Base-by-base conservation (phyloP, 495 filamentous ascomycete genomes). In the Xylaria telfairii region DNA sequence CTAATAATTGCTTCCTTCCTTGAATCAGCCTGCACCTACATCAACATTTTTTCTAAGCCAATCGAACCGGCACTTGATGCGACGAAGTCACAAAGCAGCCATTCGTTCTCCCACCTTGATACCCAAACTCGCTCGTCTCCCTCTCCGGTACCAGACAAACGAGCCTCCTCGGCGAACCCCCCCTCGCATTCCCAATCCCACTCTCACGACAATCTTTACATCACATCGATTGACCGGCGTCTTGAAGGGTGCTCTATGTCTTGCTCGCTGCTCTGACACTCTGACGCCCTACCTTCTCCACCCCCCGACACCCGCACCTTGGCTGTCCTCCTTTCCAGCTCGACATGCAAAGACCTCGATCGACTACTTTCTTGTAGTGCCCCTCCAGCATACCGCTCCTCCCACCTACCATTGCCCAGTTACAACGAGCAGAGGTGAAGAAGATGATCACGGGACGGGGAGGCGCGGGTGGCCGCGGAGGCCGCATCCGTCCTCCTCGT, bases 401-500 rank as follows among this genome's bases (percentile, higher is more conserved):
- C 15, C 15, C 34, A 28, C 42, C 12, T 34, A 5, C 61, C 28
- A 13, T 47, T 15, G 19, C 26, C 39, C 46, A 5, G 9, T 24
- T 42, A 30, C 21, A 65, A 4, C 12, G 7, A 12, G n/a, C 5
- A 24, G 49, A 17, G 46, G 37, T 37, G 9, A 47, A 15, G 17
- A 87, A 78, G 21, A 92, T 92, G 90, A 85, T 89, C 73, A 83
- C 88, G 32, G 87, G 90, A 71, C 84, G 81, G 21, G 82, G 81
- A 66, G 78, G 90, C 78, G 89, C 89, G 34, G 73, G 73, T 63
- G 76, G 73, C 65, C 72, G 90, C 68, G 86, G 90, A 68, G 86
- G 89, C 51, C 92, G 88, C 76, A 94, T 95, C 68, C 82, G 91
- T 67, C 90, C 92, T 75, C 92, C 92, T 64, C 83, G 90, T 72